Evolutionary conservation across 164 flowering plant genomes (phyloP).

Genomic region (Vitis labrusca): DNA sequence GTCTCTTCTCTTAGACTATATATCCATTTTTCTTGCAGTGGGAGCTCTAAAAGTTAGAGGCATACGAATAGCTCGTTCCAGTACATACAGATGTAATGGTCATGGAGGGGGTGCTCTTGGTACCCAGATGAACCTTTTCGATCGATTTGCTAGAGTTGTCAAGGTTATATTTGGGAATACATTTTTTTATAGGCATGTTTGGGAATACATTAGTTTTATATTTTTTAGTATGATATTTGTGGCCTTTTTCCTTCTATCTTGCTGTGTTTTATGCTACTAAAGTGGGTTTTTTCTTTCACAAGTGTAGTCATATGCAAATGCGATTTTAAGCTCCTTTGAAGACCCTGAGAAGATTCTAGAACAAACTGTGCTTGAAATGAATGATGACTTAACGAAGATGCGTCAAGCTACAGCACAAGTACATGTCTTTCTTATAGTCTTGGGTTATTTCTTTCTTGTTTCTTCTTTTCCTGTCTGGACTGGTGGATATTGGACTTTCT

Average conservation of each 20-base stretch:
- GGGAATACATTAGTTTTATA: background rate
- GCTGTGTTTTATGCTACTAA: background rate
- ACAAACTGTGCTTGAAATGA: constrained; percentile 79
- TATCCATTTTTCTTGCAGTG: constrained; percentile 14
- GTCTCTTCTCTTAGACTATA: too few relatives aligned
- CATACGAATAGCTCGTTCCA: constrained; percentile 21
- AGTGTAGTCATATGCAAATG: constrained; percentile 74
- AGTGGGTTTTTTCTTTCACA: constrained; percentile 8
- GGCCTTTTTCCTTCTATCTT: background rate
- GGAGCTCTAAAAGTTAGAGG: constrained; percentile 35
- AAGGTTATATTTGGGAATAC: constrained; percentile 36
- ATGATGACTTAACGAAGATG: constrained; percentile 78
- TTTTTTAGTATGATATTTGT: background rate
- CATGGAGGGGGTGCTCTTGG: constrained; percentile 55
- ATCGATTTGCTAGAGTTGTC: constrained; percentile 72
- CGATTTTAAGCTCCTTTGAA: constrained; percentile 66
- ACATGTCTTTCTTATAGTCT: background rate
- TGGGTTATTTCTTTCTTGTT: background rate
- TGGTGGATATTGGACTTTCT: background rate
- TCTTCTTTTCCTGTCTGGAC: background rate
- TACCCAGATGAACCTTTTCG: constrained; percentile 63
- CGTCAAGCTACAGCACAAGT: constrained; percentile 90
- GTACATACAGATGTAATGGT: constrained; percentile 35
- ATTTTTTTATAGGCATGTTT: background rate
- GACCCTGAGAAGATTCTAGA: constrained; percentile 87